Evolutionary conservation across 306 rosid genomes (phyloP), one percentile per base, ranked within the genome.

Genomic region (Pterocarpus santalinus): DNA sequence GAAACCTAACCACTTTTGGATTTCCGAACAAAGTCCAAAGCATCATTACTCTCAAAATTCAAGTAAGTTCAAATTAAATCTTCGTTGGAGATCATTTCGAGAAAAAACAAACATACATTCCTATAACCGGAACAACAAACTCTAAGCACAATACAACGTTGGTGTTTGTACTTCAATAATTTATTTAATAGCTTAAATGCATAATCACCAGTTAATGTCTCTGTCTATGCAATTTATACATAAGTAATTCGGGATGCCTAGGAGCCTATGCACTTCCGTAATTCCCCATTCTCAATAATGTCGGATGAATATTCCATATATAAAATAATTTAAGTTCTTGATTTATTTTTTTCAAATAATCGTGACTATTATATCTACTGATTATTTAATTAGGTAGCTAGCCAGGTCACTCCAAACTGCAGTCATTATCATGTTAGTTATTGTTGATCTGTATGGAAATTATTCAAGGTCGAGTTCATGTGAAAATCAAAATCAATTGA

Each of bases 101-200:
- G 60, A 56, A 44, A 44, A 56, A 38, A 51, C 57, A 81, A 49
- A 76, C 79, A 65, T 71, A 73, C 65, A 81, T 58, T 51, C 80
- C 52, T 64, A 39, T 63, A 34, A 60, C 65, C 15, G 51, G 53
- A 81, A 63, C 66, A 47, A 69, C 86, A 68, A 61, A 78, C 83
- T 85, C 88, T 43, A 77, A 82, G 72, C 88, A 85, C 84, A 78
- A 81, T 72, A 28, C 71, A 39, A 57, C 85, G 49, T 77, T 70
- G 63, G 65, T 80, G 46, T 52, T 10, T 65, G 69, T 47, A 34
- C n/a, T 34, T 70, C 41, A 56, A 36, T 28, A 11, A 53, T 44
- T 4, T 79, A 17, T 43, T 17, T 22, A 22, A 22, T 22, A 22
- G 28, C 32, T 72, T 55, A 38, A 12, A 10, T 46, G 32, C 33